phyloP scores from a whole-genome alignment of 2,329 filamentous ascomycete species.

The Calcarisporium arbuscula region DNA sequence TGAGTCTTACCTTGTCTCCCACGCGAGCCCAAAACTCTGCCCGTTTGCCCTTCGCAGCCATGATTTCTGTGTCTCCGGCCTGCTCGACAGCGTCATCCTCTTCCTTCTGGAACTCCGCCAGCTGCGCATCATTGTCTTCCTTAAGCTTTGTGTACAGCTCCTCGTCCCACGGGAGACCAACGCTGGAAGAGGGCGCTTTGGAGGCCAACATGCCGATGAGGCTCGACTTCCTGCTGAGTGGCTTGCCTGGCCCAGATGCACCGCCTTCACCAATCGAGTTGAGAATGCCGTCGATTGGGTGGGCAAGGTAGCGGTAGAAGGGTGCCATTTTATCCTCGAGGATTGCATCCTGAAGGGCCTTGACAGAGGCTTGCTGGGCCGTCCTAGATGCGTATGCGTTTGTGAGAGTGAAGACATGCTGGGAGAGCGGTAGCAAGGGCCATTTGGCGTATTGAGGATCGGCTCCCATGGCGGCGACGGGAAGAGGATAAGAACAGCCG shows the following conservation, averaged over 20 bases:
- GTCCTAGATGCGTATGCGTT: slow-evolving; percentile 65
- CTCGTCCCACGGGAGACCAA: slow-evolving; percentile 86
- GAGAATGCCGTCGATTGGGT: slow-evolving; percentile 74
- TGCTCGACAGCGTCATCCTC: slow-evolving; percentile 93
- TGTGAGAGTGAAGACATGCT: slow-evolving; percentile 82
- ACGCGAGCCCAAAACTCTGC: slow-evolving; percentile 95
- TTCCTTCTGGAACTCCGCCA: slow-evolving; percentile 73
- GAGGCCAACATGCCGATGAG: slow-evolving; percentile 70
- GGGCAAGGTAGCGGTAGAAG: slow-evolving; percentile 77
- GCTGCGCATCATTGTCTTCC: slow-evolving; percentile 70
- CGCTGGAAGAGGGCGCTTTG: slow-evolving; percentile 55
- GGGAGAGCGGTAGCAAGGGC: slow-evolving; percentile 72
- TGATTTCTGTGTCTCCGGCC: slow-evolving; percentile 91
- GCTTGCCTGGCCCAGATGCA: slow-evolving; percentile 45
- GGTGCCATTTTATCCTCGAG: slow-evolving; percentile 80
- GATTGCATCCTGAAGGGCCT: slow-evolving; percentile 76
- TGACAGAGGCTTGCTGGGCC: slow-evolving; percentile 64
- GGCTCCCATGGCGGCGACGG: slow-evolving; percentile 56
- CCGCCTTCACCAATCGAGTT: slow-evolving; percentile 65
- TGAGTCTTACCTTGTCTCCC: slow-evolving; percentile 73
- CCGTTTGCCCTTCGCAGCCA: slow-evolving; percentile 86
- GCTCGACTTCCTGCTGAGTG: slow-evolving; percentile 62
- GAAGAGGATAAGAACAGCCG: slow-evolving; percentile 14
- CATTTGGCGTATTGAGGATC: slow-evolving; percentile 84
- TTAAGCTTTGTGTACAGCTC: slow-evolving; percentile 71